These are phyloP conservation scores for Hansfordia pulvinata DNA, from an alignment of 2,329 filamentous ascomycete genomes.

Conservation along the genomic window DNA sequence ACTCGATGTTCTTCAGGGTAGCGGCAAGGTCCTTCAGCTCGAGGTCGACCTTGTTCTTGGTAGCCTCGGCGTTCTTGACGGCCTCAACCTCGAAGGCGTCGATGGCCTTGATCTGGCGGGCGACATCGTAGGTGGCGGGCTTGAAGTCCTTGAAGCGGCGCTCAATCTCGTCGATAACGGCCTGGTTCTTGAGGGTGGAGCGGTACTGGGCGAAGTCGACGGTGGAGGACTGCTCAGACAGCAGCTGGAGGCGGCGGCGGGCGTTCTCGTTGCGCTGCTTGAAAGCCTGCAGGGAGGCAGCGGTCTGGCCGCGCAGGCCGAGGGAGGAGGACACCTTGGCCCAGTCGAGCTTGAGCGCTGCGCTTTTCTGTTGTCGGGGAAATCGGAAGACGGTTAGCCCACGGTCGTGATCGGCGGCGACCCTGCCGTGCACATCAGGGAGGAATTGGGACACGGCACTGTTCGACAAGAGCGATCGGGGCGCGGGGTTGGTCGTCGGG, in stretches of 20 bases:
- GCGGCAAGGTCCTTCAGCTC: constrained; percentile 90
- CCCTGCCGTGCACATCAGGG: too few relatives aligned
- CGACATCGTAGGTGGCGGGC: constrained; percentile 84
- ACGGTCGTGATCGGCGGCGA: too few relatives aligned
- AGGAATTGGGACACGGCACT: too few relatives aligned
- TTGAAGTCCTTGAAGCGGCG: constrained; percentile 86
- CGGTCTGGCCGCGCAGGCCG: constrained; percentile 91
- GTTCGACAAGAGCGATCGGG: too few relatives aligned
- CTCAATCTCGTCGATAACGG: constrained; percentile 93
- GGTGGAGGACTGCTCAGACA: constrained; percentile 70
- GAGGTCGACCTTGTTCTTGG: constrained; percentile 88
- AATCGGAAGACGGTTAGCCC: constrained; percentile 40
- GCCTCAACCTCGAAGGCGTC: constrained; percentile 96
- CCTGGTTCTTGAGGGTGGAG: constrained; percentile 84
- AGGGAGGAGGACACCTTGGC: constrained; percentile 86
- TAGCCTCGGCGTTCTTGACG: constrained; percentile 90
- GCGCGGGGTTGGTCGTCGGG: too few relatives aligned
- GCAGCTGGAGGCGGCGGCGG: constrained; percentile 78
- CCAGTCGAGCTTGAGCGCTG: constrained; percentile 99
- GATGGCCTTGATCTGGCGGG: constrained; percentile 92
- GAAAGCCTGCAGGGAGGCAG: constrained; percentile 82
- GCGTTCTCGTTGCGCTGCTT: constrained; percentile 99
- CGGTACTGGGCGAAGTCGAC: constrained; percentile 95
- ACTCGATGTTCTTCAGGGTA: constrained; percentile 95
- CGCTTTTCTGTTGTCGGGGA: constrained; percentile 67